Evolutionary conservation across 257 asterid species (phyloP), one percentile per base, ranked within the genome.

Genomic region (Solanum chilense): DNA sequence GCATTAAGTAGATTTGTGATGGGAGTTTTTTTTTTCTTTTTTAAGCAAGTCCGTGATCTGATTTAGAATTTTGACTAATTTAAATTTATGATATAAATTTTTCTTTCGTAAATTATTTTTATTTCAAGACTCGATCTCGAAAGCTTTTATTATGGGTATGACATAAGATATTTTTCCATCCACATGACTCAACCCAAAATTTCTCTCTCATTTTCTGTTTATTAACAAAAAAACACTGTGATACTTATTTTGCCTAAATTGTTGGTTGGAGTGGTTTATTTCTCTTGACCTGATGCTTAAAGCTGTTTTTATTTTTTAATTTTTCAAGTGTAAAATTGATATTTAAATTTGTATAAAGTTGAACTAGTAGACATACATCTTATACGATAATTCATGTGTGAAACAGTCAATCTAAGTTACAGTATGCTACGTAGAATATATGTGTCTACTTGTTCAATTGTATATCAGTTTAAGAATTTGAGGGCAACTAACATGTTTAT

Each of bases 31-130:
- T 3, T n/a, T 11, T 4, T 7, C 39, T 1, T 11, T 62, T 60
- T 62, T n/a, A n/a, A 1, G 6, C 3, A 4, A 62, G 8, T 62
- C 8, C 4, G 14, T 60, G 10, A 4, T 23, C 29, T 60, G 27
- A 58, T 9, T 60, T 60, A 60, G 6, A 21, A 21, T 60, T 6
- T 9, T 60, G 12, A 60, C 5, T 21, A 60, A 60, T 60, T 21
- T 12, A 3, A 6, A 60, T 23, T 9, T 21, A 6, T 60, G 6
- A 60, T 23, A 21, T 0, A 11, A 8, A 0, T 0, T 21, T 60
- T 4, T 21, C 8, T 21, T 21, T 60, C 0, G 0, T 35, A 35
- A 3, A 45, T 0, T 45, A 12, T 45, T 45, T 9, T 21, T 8
- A 21, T 58, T 58, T 58, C 0, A 60, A 60, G 1, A 60, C 29